A percentile compares a stretch with the other conserved stretches of the same genome.
These are phyloP conservation scores for Verticillium zaregamsianum DNA, from an alignment of 2,329 filamentous ascomycete genomes.

Conservation along the genomic window DNA sequence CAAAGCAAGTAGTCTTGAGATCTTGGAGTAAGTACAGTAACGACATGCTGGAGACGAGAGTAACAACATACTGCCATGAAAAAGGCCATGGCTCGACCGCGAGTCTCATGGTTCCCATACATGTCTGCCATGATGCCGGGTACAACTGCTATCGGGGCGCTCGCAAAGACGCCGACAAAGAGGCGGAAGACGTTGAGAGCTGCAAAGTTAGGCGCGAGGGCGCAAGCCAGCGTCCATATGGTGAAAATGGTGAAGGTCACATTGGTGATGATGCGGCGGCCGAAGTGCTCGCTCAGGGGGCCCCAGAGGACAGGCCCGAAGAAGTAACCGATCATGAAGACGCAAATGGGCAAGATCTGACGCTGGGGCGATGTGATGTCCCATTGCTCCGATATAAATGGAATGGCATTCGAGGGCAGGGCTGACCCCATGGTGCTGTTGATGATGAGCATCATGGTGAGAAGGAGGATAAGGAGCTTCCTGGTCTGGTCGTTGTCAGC, in stretches of 20 bases:
- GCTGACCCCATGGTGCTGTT: constrained; percentile 66
- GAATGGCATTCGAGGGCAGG: constrained; percentile 59
- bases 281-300: constrained; percentile 62
- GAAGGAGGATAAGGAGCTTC: constrained; percentile 50
- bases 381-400: constrained; percentile 55
- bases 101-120: constrained; percentile 49
- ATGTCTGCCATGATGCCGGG: constrained; percentile 64
- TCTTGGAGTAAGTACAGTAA: neutral
- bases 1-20: constrained; percentile 55
- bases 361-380: constrained; percentile 42
- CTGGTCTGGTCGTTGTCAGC: constrained; percentile 20
- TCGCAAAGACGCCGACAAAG: constrained; percentile 48
- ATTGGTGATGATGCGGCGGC: constrained; percentile 44
- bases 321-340: constrained; percentile 62
- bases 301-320: constrained; percentile 59
- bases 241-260: constrained; percentile 43
- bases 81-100: constrained; percentile 57
- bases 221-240: constrained; percentile 52
- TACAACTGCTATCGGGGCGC: constrained; percentile 58
- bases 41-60: neutral
- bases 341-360: constrained; percentile 54
- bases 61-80: constrained; percentile 54
- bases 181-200: constrained; percentile 52
- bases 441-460: constrained; percentile 55
- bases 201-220: constrained; percentile 47